Evolutionary conservation across 805 yeast genomes (phyloP).

Genomic region (Wickerhamiella shivajii): DNA sequence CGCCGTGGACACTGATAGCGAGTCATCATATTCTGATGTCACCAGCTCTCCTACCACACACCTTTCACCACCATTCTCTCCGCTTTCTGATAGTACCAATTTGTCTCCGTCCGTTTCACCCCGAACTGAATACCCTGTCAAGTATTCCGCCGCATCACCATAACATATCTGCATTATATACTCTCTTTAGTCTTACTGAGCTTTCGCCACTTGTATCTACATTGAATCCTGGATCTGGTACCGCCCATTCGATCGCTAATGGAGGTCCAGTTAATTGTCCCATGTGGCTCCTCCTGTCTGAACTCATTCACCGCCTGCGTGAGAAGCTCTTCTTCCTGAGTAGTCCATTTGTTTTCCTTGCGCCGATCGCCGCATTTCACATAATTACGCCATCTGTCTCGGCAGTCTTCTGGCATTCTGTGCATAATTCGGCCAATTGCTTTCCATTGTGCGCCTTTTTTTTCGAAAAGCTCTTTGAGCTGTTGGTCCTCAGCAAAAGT

Average conservation of each 20-base stretch:
- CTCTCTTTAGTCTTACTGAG: slow-evolving; percentile 30
- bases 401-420: slow-evolving; percentile 95
- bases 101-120: too few relatives aligned
- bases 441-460: slow-evolving; percentile 78
- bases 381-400: slow-evolving; percentile 93
- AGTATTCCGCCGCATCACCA: too few relatives aligned
- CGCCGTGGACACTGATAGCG: too few relatives aligned
- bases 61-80: too few relatives aligned
- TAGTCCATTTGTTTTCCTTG: slow-evolving; percentile 65
- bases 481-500: slow-evolving; percentile 62
- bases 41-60: too few relatives aligned
- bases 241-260: slow-evolving; percentile 88
- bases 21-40: too few relatives aligned
- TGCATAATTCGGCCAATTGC: slow-evolving; percentile 63
- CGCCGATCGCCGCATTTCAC: slow-evolving; percentile 78
- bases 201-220: slow-evolving; percentile 92
- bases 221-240: slow-evolving; percentile 76
- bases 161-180: slow-evolving; percentile 9
- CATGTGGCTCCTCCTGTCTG: slow-evolving; percentile 19
- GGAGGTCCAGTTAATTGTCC: slow-evolving; percentile 71
- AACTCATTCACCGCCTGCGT: slow-evolving; percentile 39
- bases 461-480: slow-evolving; percentile 45
- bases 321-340: slow-evolving; percentile 52
- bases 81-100: too few relatives aligned
- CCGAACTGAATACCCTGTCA: too few relatives aligned